These are phyloP conservation scores for Boeremia exigua DNA, from an alignment of 2,329 filamentous ascomycete genomes.

Conservation along the genomic window DNA sequence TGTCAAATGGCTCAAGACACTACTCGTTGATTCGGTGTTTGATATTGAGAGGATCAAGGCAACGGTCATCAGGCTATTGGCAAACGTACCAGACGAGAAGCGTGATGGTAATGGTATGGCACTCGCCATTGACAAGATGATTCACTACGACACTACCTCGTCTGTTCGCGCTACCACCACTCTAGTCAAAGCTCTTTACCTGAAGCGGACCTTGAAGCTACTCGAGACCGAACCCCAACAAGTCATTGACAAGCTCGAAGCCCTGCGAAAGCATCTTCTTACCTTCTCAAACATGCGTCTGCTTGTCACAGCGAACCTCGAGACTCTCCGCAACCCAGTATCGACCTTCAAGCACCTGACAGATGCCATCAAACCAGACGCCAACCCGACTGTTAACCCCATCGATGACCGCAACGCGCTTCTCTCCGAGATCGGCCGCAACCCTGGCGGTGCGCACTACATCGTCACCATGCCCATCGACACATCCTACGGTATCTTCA, in stretches of 20 bases:
- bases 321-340: conserved; percentile 75
- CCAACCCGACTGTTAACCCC: conserved; percentile 65
- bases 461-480: conserved; percentile 93
- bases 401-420: conserved; percentile 73
- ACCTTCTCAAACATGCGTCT: conserved; percentile 85
- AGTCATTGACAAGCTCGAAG: conserved; percentile 78
- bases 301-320: conserved; percentile 81
- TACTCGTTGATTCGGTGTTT: conserved; percentile 90
- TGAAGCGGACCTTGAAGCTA: conserved; percentile 83
- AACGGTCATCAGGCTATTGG: conserved; percentile 79
- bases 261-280: conserved; percentile 77
- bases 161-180: conserved; percentile 79
- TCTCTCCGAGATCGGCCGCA: conserved; percentile 76
- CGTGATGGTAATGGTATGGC: conserved; percentile 77
- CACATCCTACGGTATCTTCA: conserved; percentile 84
- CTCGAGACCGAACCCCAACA: conserved; percentile 76
- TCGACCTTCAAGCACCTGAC: conserved; percentile 74
- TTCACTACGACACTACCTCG: conserved; percentile 79
- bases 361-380: conserved; percentile 57
- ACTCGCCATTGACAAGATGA: conserved; percentile 70
- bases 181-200: conserved; percentile 84
- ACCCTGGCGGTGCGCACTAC: conserved; percentile 76
- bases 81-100: conserved; percentile 91
- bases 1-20: conserved; percentile 81
- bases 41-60: conserved; percentile 70